Evolutionary conservation across 345 rosid species (phyloP).

Genomic region (Jatropha curcas): DNA sequence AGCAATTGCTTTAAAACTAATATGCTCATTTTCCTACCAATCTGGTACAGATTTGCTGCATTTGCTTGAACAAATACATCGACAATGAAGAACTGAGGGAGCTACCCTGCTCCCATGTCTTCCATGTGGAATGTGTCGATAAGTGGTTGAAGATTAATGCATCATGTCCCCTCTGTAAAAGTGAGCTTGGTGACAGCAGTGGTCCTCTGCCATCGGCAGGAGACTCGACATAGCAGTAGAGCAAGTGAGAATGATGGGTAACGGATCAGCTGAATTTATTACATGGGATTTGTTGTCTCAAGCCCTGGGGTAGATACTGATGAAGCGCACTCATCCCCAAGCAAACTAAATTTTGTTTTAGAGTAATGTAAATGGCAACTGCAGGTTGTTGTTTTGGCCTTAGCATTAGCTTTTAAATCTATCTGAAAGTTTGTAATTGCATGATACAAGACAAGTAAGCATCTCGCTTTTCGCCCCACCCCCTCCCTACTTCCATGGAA

Average conservation of each 20-base stretch:
- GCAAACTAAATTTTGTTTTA: background rate
- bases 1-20: background rate
- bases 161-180: constrained; percentile 92
- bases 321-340: background rate
- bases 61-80: constrained; percentile 84
- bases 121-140: constrained; percentile 93
- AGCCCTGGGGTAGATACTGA: background rate
- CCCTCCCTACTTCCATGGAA: too few relatives aligned
- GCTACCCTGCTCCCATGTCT: constrained; percentile 80
- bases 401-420: background rate
- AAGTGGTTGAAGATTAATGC: constrained; percentile 97
- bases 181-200: constrained; percentile 63
- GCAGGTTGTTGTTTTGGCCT: background rate
- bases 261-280: background rate
- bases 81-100: constrained; percentile 91
- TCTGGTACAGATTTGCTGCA: constrained; percentile 77
- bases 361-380: background rate
- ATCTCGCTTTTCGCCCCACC: background rate
- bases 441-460: background rate
- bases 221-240: constrained; percentile 21
- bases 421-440: background rate
- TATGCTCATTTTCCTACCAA: background rate
- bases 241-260: background rate
- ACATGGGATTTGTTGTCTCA: background rate
- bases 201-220: constrained; percentile 22